Percentiles rank a stretch among this genome's conserved stretches.
phyloP scores from a whole-genome alignment of 2,329 filamentous ascomycete species.

The Dactylellina sp. region DNA sequence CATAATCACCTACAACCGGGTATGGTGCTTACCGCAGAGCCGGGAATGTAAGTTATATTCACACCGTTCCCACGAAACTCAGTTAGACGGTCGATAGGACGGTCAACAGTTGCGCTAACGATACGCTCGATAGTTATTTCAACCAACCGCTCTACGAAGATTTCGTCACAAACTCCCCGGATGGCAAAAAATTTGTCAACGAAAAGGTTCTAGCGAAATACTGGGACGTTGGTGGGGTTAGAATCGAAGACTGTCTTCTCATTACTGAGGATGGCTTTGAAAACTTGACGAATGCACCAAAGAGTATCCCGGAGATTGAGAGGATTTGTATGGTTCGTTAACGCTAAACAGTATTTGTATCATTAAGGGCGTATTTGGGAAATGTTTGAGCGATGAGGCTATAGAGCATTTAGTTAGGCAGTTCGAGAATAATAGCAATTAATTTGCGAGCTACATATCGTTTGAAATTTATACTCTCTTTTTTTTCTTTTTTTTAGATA shows the following conservation, averaged over 20 bases:
- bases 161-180: constrained; percentile 71
- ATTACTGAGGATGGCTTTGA: constrained; percentile 82
- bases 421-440: no score
- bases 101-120: no score
- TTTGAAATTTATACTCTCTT: no score
- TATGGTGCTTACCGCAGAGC: constrained; percentile 83
- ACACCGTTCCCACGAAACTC: no score
- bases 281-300: constrained; percentile 84
- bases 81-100: no score
- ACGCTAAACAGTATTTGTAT: not conserved
- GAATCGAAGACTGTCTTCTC: constrained; percentile 91
- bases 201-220: constrained; percentile 74
- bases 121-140: constrained; percentile 70
- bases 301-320: constrained; percentile 65
- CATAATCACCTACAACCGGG: constrained; percentile 67
- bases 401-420: no score
- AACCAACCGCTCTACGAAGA: constrained; percentile 78
- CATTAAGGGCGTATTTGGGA: no score
- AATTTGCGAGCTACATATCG: no score
- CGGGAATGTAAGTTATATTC: constrained; percentile 71
- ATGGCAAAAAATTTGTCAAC: constrained; percentile 75
- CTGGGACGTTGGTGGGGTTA: constrained; percentile 84
- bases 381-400: no score
- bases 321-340: constrained; percentile 1
- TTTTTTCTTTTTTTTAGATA: no score